Percentiles rank a stretch among this genome's conserved stretches.
These are phyloP conservation scores for Daldinia bambusicola DNA, from an alignment of 495 filamentous ascomycete species.

Conservation along the genomic window DNA sequence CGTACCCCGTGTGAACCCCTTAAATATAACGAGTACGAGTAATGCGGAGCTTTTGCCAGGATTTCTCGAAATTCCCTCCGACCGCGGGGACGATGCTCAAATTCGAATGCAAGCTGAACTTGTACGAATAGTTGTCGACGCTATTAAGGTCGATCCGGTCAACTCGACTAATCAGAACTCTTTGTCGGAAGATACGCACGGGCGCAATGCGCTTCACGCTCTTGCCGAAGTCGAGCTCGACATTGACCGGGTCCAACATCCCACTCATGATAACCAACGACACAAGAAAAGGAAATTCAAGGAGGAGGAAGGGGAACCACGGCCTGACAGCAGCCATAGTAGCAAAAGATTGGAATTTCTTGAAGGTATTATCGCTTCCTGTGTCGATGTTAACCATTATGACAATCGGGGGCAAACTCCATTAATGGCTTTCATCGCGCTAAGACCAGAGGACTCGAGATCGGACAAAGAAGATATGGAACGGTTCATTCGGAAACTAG, in stretches of 20 bases:
- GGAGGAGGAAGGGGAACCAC: constrained; percentile 35
- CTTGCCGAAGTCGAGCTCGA: constrained; percentile 56
- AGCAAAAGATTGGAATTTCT: constrained; percentile 48
- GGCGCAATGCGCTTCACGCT: constrained; percentile 62
- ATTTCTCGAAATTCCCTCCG: constrained; percentile 21
- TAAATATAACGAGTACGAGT: constrained; percentile 14
- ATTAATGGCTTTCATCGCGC: constrained; percentile 58
- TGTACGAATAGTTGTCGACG: constrained; percentile 48
- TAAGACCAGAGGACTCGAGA: constrained; percentile 52
- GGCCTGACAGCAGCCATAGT: constrained; percentile 1
- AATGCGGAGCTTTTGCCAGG: constrained; percentile 4
- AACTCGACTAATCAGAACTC: constrained; percentile 47
- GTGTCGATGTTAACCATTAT: constrained; percentile 58
- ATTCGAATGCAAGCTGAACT: constrained; percentile 48
- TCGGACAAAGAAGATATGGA: constrained; percentile 53
- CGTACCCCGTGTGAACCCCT: constrained; percentile 12
- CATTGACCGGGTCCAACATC: constrained; percentile 19
- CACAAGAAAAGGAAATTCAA: constrained; percentile 44
- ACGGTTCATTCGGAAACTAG: constrained; percentile 48
- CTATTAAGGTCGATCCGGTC: constrained; percentile 35
- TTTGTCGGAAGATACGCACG: constrained; percentile 51
- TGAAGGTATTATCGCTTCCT: constrained; percentile 47
- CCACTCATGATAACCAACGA: constrained; percentile 14
- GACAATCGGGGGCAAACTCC: constrained; percentile 55
- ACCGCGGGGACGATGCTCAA: constrained; percentile 22